Percentiles rank a stretch among this genome's conserved stretches.
phyloP scores from a whole-genome alignment of 139 green algal species.

The Medakamo hakoo region DNA sequence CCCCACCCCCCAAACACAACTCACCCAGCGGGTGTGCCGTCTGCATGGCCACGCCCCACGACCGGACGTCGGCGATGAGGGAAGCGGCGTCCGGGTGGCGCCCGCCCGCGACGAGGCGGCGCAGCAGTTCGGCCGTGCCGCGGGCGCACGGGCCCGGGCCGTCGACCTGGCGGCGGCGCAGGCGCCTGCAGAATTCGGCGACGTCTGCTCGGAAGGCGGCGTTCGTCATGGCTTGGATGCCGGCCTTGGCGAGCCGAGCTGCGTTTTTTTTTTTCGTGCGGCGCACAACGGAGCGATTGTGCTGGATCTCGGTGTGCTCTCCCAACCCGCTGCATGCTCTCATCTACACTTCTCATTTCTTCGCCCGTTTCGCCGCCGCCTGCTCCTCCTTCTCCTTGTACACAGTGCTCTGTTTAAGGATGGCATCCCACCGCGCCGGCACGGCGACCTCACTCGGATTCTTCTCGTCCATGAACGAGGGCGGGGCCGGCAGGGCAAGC shows the following conservation, averaged over 20 bases:
- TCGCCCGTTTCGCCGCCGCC: background rate
- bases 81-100: slow-evolving; percentile 28
- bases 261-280: too few relatives aligned
- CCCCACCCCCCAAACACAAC: background rate
- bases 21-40: slow-evolving; percentile 54
- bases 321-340: too few relatives aligned
- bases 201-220: slow-evolving; percentile 15
- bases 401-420: slow-evolving; percentile 2
- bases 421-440: slow-evolving; percentile 1
- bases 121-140: slow-evolving; percentile 59
- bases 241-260: too few relatives aligned
- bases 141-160: slow-evolving; percentile 47
- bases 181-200: slow-evolving; percentile 45
- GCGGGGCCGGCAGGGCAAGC: slow-evolving; percentile 7
- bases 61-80: slow-evolving; percentile 56
- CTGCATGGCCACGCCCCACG: slow-evolving; percentile 48
- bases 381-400: background rate
- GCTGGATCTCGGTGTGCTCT: too few relatives aligned
- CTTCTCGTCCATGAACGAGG: slow-evolving; percentile 3
- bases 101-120: slow-evolving; percentile 44
- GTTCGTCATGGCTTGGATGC: too few relatives aligned
- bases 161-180: slow-evolving; percentile 39
- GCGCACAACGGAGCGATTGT: too few relatives aligned
- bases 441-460: slow-evolving; percentile 1
- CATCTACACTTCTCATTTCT: too few relatives aligned